These are phyloP conservation scores for Allium fistulosum DNA, from an alignment of 106 monocot species.

Conservation along the genomic window DNA sequence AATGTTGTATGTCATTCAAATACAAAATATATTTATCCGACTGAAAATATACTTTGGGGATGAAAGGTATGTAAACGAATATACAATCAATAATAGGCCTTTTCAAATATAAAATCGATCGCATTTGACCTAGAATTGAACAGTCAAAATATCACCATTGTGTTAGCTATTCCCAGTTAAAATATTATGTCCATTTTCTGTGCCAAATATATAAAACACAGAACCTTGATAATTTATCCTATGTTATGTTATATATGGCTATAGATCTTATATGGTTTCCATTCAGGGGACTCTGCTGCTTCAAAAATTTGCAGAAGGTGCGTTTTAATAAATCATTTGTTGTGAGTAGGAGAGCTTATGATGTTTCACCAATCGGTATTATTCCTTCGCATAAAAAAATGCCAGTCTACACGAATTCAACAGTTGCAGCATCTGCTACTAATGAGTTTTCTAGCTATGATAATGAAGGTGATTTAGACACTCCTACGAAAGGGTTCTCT, in stretches of 20 bases:
- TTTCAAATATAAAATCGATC: no score
- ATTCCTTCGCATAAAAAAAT: slow-evolving; percentile 9
- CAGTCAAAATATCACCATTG: neutral
- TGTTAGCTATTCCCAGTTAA: no score
- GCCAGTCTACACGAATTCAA: slow-evolving; percentile 35
- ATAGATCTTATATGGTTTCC: neutral
- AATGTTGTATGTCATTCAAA: no score
- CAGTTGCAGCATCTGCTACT: slow-evolving; percentile 26
- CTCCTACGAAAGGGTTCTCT: slow-evolving; percentile 67
- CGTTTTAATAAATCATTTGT: slow-evolving; percentile 2
- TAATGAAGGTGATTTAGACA: slow-evolving; percentile 63
- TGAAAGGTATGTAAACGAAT: no score
- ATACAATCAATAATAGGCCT: no score
- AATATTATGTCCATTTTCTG: no score
- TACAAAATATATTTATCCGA: no score
- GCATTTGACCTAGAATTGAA: neutral
- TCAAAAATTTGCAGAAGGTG: slow-evolving; percentile 3
- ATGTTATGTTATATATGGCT: no score
- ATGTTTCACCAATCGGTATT: slow-evolving; percentile 6
- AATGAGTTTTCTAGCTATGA: slow-evolving; percentile 39
- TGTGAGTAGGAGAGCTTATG: slow-evolving; percentile 4
- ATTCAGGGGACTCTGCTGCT: neutral
- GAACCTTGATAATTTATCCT: no score
- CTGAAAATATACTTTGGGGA: no score
- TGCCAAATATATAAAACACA: no score